Evolutionary conservation across 805 yeast species (phyloP).

Genomic region (Helenozyma rhizophorensis): DNA sequence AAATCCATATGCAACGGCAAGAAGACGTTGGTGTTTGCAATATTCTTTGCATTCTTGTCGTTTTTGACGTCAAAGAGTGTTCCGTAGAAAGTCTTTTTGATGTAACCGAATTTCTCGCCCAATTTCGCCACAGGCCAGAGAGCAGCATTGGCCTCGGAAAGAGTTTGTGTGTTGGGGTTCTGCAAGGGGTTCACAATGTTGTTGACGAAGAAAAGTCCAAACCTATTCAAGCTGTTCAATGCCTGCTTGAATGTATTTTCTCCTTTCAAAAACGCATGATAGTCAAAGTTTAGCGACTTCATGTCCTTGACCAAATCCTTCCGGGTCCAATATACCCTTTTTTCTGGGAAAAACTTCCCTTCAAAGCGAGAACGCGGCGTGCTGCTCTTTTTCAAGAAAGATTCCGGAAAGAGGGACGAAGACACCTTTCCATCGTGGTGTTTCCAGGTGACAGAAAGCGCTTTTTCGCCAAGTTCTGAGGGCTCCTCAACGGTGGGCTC

Average conservation of each 20-base stretch:
- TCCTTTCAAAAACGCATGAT: constrained; percentile 33
- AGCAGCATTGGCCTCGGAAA: constrained; percentile 39
- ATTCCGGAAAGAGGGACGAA: constrained; percentile 37
- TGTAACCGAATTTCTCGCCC: constrained; percentile 58
- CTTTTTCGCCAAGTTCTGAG: constrained; percentile 14
- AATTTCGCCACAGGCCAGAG: constrained; percentile 37
- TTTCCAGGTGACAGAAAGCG: constrained; percentile 40
- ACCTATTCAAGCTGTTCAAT: constrained; percentile 44
- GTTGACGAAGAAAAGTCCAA: constrained; percentile 55
- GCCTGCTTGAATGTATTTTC: constrained; percentile 32
- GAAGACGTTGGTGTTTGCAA: constrained; percentile 61
- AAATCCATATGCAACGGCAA: constrained; percentile 78
- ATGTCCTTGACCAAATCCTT: constrained; percentile 20
- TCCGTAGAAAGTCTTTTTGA: constrained; percentile 70
- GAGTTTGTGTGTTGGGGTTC: constrained; percentile 19
- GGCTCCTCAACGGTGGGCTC: constrained; percentile 30
- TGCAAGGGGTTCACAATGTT: constrained; percentile 43
- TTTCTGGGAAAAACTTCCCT: constrained; percentile 33
- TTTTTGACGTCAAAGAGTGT: constrained; percentile 61
- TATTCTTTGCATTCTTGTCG: constrained; percentile 50
- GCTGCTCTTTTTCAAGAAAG: constrained; percentile 45
- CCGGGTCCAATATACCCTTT: constrained; percentile 38
- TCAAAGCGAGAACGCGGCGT: constrained; percentile 25
- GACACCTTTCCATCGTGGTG: constrained; percentile 20
- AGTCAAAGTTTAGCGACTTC: constrained; percentile 24